Evolutionary conservation across 352 stramenopile species (phyloP), one percentile per base, ranked within the genome.

Genomic region (Phytophthora ramorum): DNA sequence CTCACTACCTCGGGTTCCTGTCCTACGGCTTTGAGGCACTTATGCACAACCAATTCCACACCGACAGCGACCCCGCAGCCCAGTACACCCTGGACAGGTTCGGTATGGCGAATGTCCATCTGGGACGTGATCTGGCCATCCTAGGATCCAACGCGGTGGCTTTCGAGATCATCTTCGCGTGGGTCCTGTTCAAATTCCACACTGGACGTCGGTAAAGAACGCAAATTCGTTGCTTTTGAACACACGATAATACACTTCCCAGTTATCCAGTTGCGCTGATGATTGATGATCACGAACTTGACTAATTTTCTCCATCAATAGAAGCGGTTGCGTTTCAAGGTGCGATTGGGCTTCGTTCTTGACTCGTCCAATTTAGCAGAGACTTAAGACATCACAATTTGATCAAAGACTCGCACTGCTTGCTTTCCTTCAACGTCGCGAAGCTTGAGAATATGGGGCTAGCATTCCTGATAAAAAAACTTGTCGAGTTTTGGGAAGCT

Each of bases 1-100:
- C 71, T 19, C 86, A 96, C 68, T 93, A 95, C 69, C 30, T 93
- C 30, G 80, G 78, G 13, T 95, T 96, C 68, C 80, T 93, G 61
- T 91, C 87, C 5, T 96, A 94, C 63, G 71, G 70, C 17, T 94
- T 96, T 57, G 63, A 91, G 60, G 74, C 70, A 16, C 86, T 95
- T 70, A 88, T 96, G 83, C 79, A 84, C 63, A 73, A 93, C 47
- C 81, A 96, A 43, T 93, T 92, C 66, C 62, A 63, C 17, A 17
- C 24, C 1, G 59, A 64, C 26, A 43, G n/a, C 16, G 58, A 61
- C 1, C 19, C 24, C 9, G 65, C 46, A 51, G 58, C 58, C 2
- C 24, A 60, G 12, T 44, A 68, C 4, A 69, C 85, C 46, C 57
- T 87, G 2, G 37, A 48, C 9, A 24, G 63, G 19, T 87, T 85